Evolutionary conservation across 768 basidiomycete genomes (phyloP).

Genomic region (Lentinula detonsa): DNA sequence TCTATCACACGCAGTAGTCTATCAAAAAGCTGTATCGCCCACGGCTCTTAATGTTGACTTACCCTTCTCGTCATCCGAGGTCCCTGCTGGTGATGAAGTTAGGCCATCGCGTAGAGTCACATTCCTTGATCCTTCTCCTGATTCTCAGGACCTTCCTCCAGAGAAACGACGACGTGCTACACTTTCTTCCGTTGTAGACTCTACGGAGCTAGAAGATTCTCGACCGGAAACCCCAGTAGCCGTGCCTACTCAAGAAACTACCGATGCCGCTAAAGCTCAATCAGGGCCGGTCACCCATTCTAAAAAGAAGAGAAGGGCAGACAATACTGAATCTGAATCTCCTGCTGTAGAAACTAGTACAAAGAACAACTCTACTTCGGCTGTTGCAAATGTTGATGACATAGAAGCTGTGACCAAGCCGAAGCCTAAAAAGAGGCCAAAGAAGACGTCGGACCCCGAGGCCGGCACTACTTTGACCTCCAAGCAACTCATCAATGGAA

Average conservation of each 20-base stretch:
- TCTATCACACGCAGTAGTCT: not conserved
- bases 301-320: constrained; percentile 13
- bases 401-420: not conserved
- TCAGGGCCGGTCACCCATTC: not conserved
- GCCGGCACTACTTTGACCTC: not conserved
- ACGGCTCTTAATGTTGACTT: not conserved
- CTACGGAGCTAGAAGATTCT: not conserved
- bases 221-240: not conserved
- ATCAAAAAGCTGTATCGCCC: not conserved
- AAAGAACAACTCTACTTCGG: not conserved
- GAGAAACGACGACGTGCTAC: not conserved
- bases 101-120: not conserved
- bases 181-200: not conserved
- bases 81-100: not conserved
- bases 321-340: not conserved
- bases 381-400: not conserved
- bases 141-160: not conserved
- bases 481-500: not conserved
- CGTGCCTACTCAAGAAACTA: not conserved
- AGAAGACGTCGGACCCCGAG: not conserved
- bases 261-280: not conserved
- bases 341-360: not conserved
- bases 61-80: not conserved
- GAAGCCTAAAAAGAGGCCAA: not conserved
- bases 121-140: not conserved